These are phyloP conservation scores for Heritiera fomes DNA, from an alignment of 345 rosid genomes.

Conservation along the genomic window DNA sequence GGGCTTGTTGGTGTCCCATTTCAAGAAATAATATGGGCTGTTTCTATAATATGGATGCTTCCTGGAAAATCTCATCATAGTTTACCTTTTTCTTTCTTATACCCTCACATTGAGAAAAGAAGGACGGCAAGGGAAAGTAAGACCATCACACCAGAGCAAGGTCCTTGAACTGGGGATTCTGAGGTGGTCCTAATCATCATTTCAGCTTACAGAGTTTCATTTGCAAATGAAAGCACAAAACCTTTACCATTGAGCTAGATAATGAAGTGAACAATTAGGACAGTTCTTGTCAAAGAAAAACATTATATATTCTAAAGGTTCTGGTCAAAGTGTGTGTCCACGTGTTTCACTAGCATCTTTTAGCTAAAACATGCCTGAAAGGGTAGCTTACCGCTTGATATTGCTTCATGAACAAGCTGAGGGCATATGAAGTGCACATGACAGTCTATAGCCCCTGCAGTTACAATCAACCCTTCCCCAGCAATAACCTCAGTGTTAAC, in stretches of 20 bases:
- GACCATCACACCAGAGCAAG: not conserved
- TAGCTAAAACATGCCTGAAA: conserved; percentile 6
- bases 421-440: conserved; percentile 99
- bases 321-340: not conserved
- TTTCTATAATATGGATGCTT: not conserved
- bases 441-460: conserved; percentile 96
- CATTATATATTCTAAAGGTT: not conserved
- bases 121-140: not conserved
- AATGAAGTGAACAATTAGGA: not conserved
- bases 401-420: conserved; percentile 84
- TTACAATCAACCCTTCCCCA: conserved; percentile 88
- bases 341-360: conserved; percentile 2
- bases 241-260: not conserved
- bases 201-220: not conserved
- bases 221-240: not conserved
- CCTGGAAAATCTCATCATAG: not conserved
- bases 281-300: conserved; percentile 2
- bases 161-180: not conserved
- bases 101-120: not conserved
- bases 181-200: not conserved
- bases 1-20: not conserved
- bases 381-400: conserved; percentile 81
- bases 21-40: not conserved
- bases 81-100: not conserved
- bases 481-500: conserved; percentile 91